Evolutionary conservation across 1,284 basidiomycete genomes (phyloP), one percentile per base, ranked within the genome.

Genomic region (Cerioporus squamosus): DNA sequence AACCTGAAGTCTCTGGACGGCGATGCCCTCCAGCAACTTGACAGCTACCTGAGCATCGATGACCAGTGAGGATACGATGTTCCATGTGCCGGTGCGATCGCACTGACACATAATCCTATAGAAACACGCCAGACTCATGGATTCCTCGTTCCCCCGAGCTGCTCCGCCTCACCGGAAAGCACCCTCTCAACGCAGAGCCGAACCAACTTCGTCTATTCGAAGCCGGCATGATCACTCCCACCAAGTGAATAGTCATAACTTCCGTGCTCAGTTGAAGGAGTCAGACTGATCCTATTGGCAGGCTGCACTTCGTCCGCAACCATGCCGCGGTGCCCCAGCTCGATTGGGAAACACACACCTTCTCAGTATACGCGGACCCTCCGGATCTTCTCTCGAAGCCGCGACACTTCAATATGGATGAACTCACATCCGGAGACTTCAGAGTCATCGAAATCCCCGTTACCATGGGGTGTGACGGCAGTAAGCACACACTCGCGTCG

Each of bases 401-500:
- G 22, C 64, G 49, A 45, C 43, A 55, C 2, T 68, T 66, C 60
- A 56, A 64, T 2, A 67, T 68, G 68, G 62, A 67, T 38, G 65
- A 67, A 44, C 53, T 70, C 8, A 51, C 62, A 1, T 56, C 47
- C 1, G 62, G 57, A 4, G 48, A 57, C 4, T 66, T 67, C 53
- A 44, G 29, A 15, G n/a, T 62, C 15, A 36, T 60, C 39, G 66
- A 67, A 44, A 59, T 69, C 15, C 65, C 66, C 0, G 61, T 69
- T 1, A 69, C 66, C 17, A 53, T 69, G 36, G 68, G 65, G 1
- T 69, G 68, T 50, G 68, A 69, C 24, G 67, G 67, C 33, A 68
- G 67, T 68, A 24, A 45, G 55, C 39, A 4, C 12, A 12, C 24
- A 14, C 23, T 26, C 26, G 9, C 18, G 12, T 1, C 24, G 3